phyloP scores from a whole-genome alignment of 2,329 filamentous ascomycete genomes.

The Fragosphaeria purpurea region DNA sequence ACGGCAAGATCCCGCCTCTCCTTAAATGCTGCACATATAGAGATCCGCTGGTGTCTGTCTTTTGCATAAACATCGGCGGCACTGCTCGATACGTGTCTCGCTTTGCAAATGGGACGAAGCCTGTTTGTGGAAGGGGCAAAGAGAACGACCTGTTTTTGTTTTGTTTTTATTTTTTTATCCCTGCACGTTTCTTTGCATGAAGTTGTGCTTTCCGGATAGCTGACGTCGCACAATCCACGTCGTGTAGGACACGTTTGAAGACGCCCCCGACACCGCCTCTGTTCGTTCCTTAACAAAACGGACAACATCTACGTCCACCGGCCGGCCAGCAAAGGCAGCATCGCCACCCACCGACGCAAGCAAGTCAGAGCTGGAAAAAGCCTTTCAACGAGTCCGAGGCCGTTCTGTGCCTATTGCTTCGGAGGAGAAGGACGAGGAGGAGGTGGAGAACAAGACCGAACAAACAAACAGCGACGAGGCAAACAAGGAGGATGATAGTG shows the following conservation, averaged over 20 bases:
- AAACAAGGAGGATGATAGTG: slow-evolving; percentile 12
- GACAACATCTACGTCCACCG: slow-evolving; percentile 24
- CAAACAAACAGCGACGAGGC: slow-evolving; percentile 18
- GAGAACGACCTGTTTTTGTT: too few relatives aligned
- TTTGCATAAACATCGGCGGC: slow-evolving; percentile 4
- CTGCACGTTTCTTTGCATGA: too few relatives aligned
- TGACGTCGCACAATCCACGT: slow-evolving; percentile 1
- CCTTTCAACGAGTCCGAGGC: slow-evolving; percentile 13
- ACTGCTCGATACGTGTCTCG: slow-evolving; percentile 2
- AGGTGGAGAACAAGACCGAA: slow-evolving; percentile 22
- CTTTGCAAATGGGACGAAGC: background rate
- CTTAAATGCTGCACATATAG: slow-evolving; percentile 3
- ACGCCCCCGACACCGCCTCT: slow-evolving; percentile 59
- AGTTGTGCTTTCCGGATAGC: background rate
- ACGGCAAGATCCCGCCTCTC: background rate
- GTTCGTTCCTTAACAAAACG: slow-evolving; percentile 54
- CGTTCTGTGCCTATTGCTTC: background rate
- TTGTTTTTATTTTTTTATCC: too few relatives aligned
- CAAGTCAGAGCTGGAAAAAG: slow-evolving; percentile 19
- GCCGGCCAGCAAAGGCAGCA: slow-evolving; percentile 16
- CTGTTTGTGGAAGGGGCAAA: too few relatives aligned
- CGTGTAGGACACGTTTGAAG: slow-evolving; percentile 69
- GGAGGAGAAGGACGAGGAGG: slow-evolving; percentile 19
- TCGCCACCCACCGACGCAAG: slow-evolving; percentile 14
- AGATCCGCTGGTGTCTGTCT: background rate